Evolutionary conservation across 495 filamentous ascomycete genomes (phyloP).

Genomic region (Podospora anserina): DNA sequence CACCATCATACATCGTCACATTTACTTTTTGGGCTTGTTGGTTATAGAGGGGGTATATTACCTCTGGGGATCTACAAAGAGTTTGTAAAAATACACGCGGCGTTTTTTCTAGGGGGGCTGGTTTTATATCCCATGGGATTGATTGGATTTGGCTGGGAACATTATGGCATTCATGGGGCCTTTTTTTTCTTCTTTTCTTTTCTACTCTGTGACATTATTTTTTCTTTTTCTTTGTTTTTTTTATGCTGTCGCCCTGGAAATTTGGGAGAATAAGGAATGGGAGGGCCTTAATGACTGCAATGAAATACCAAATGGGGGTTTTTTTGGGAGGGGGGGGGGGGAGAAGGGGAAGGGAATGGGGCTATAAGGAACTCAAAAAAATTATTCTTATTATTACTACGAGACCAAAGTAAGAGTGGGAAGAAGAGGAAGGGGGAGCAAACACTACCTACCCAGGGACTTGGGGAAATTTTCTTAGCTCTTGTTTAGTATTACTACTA

Average conservation of each 20-base stretch:
- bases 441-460: no score
- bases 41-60: not conserved
- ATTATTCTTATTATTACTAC: not conserved
- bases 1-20: not conserved
- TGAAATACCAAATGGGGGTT: constrained; percentile 2
- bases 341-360: no score
- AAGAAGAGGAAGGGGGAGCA: no score
- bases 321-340: not conserved
- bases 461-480: not conserved
- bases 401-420: no score
- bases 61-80: not conserved
- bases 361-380: not conserved
- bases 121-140: no score
- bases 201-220: constrained; percentile 15
- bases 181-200: constrained; percentile 13
- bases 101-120: not conserved
- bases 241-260: not conserved
- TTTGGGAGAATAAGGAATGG: not conserved
- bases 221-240: constrained; percentile 6
- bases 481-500: not conserved
- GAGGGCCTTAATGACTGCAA: constrained; percentile 10
- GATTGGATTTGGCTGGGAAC: not conserved
- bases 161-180: not conserved
- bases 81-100: not conserved
- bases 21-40: not conserved